phyloP scores from a whole-genome alignment of 1,284 basidiomycete species.

The Fomitopsis palustris region DNA sequence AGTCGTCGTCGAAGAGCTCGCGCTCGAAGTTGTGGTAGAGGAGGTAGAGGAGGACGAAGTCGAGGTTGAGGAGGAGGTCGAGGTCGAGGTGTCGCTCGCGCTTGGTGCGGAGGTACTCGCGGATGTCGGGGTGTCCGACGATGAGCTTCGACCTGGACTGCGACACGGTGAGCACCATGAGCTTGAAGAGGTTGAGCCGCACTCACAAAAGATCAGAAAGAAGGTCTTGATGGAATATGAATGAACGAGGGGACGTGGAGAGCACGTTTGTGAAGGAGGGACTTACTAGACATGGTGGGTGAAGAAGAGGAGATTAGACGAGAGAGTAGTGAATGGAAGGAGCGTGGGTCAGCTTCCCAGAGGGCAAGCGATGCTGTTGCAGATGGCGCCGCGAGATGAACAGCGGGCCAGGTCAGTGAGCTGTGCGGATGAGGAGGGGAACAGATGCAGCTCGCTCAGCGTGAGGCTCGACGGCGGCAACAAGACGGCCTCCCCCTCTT shows the following conservation, averaged over 20 bases:
- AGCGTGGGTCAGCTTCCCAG: background rate
- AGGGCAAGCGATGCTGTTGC: background rate
- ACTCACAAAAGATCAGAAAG: background rate
- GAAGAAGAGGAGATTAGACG: background rate
- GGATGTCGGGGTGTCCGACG: background rate
- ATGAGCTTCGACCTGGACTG: background rate
- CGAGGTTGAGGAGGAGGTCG: background rate
- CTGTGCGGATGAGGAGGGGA: background rate
- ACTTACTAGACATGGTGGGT: background rate
- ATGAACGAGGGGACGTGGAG: background rate
- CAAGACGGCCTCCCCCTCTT: background rate
- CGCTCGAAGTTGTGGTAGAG: background rate
- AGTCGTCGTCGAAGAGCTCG: background rate
- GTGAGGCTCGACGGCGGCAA: background rate
- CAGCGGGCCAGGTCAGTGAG: background rate
- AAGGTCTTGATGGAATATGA: background rate
- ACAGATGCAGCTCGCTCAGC: background rate
- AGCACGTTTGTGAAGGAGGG: too few species aligned
- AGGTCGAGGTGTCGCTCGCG: background rate
- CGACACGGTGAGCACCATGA: background rate
- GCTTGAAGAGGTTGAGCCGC: too few species aligned
- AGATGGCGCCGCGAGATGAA: background rate
- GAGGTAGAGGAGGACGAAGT: background rate
- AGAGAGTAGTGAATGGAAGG: background rate
- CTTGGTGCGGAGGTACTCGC: background rate